Percentiles rank a stretch among this genome's conserved stretches.
phyloP scores from a whole-genome alignment of 805 yeast genomes.

The Ogataea philodendri region DNA sequence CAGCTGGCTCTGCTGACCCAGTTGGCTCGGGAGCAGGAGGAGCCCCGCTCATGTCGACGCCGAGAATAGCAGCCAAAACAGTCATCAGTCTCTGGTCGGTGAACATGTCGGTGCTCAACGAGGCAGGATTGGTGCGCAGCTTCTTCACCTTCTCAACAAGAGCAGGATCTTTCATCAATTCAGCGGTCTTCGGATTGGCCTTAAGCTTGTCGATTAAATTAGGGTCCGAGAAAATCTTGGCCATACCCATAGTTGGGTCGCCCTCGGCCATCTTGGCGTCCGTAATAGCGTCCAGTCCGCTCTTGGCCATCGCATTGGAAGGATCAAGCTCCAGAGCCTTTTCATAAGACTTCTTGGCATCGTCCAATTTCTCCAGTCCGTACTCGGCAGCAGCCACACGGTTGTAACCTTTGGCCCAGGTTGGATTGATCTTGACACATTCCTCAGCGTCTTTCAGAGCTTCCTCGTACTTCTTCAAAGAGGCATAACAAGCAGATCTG shows the following conservation, averaged over 20 bases:
- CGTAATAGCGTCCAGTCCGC: conserved; percentile 72
- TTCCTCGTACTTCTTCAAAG: conserved; percentile 64
- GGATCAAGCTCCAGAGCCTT: conserved; percentile 83
- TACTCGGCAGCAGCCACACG: conserved; percentile 91
- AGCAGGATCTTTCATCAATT: conserved; percentile 81
- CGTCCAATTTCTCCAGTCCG: conserved; percentile 80
- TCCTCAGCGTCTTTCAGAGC: conserved; percentile 86
- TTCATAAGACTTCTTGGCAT: conserved; percentile 67
- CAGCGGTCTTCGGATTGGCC: conserved; percentile 83
- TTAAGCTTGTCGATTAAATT: conserved; percentile 69
- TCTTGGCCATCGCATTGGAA: conserved; percentile 78
- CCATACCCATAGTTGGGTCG: conserved; percentile 71
- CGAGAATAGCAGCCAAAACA: conserved; percentile 80
- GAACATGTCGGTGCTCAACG: conserved; percentile 65
- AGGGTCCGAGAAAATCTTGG: conserved; percentile 78
- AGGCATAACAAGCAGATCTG: conserved; percentile 89
- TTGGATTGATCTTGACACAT: conserved; percentile 73
- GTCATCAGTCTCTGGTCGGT: conserved; percentile 86
- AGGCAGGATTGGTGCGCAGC: conserved; percentile 70
- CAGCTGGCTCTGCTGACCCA: conserved; percentile 30
- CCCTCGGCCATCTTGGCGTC: conserved; percentile 40
- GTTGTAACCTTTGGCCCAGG: conserved; percentile 95
- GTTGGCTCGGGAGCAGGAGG: conserved; percentile 19
- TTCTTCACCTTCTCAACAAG: conserved; percentile 66
- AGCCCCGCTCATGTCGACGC: conserved; percentile 61